A percentile compares a stretch with the other conserved stretches of the same genome.
Evolutionary conservation across 169 alveolate genomes (phyloP).

Genomic region (Plasmodium vivax): DNA sequence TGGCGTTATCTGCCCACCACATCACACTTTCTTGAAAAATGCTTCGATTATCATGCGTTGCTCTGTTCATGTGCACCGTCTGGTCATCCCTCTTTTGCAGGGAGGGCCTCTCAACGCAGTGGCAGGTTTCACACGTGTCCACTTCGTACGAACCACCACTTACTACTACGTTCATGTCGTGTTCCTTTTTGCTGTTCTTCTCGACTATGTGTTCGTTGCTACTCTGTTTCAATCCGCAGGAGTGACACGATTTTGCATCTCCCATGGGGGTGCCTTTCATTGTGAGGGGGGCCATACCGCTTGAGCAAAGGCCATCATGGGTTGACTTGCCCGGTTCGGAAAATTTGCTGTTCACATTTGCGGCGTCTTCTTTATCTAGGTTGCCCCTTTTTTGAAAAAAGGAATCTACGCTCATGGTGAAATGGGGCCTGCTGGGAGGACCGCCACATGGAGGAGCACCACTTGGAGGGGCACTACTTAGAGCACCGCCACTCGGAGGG

Average conservation of each 20-base stretch:
- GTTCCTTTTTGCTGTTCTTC: slow-evolving; percentile 11
- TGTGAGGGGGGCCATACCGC: not conserved
- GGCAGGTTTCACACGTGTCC: not conserved
- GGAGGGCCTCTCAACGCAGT: not conserved
- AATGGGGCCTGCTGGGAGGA: not conserved
- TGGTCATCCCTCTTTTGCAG: not conserved
- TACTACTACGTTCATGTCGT: not conserved
- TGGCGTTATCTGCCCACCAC: not conserved
- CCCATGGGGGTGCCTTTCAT: not conserved
- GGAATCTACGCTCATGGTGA: not conserved
- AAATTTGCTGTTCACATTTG: not conserved
- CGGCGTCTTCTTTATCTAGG: not conserved
- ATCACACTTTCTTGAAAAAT: not conserved
- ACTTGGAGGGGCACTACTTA: too few species aligned
- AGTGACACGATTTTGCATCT: not conserved
- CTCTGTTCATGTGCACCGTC: not conserved
- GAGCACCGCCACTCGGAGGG: not conserved
- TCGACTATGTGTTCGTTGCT: not conserved
- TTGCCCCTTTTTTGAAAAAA: not conserved
- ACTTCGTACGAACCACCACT: not conserved
- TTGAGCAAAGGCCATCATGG: not conserved
- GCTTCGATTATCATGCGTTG: not conserved
- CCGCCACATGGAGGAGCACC: not conserved
- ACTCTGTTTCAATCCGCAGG: not conserved
- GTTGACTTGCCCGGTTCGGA: not conserved